Evolutionary conservation across 106 monocot species (phyloP), one percentile per base, ranked within the genome.

Genomic region (Gastrodia elata): DNA sequence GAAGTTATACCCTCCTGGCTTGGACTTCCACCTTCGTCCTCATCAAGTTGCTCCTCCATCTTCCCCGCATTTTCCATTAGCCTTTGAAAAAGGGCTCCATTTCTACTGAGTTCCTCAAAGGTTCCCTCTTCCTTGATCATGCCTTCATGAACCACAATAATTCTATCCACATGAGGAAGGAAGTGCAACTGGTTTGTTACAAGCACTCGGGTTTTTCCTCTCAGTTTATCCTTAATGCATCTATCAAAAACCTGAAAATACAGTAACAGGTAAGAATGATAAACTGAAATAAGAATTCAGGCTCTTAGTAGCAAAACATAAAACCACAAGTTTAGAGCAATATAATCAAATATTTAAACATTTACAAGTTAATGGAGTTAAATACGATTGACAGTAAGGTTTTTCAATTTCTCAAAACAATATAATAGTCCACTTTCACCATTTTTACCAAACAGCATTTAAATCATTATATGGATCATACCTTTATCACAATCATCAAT

Each of bases 61-160:
- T 91, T 98, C 40, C 98, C 98, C 74, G 98, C 98, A 98, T 91
- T 98, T 83, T 98, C 98, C 98, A 98, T 98, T 57, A 98, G 77
- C 33, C 93, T 93, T 76, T 91, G 88, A 71, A 98, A 98, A 30
- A 93, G 75, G 2, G 75, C 56, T 36, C 98, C 98, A 78, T 74
- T 80, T 25, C 35, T 73, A 77, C 46, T 93, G 59, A 98, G 85
- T 77, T 93, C 86, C 69, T 98, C 98, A 84, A 83, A 98, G 8
- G 98, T 98, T 38, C 98, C 98, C 81, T 87, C 84, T 73, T 98
- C 98, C 83, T 93, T 98, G 16, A 98, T 75, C 72, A 87, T 74
- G 58, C 98, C 98, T 58, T 91, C 98, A 89, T 98, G 98, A 76
- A 98, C 87, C 42, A 98, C 59, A 68, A 98, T 77, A 65, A 93